Percentiles rank a stretch among this genome's conserved stretches.
Conservation (phyloP, 352 stramenopile species). For the Pseudoperonospora humuli region DNA sequence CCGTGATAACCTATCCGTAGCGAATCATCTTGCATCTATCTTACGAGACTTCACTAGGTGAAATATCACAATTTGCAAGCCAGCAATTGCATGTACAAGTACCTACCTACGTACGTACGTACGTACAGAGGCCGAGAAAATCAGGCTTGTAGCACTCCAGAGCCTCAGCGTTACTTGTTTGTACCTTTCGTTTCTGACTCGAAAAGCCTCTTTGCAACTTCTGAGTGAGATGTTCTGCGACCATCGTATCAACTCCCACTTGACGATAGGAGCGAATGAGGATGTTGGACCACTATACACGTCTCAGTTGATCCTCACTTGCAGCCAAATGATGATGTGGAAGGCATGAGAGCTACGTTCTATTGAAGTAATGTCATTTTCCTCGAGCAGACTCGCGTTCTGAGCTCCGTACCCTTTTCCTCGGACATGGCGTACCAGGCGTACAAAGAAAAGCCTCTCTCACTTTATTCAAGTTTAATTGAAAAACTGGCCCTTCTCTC, state of each 20-base stretch:
- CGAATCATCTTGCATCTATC: too few relatives aligned
- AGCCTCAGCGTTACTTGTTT: conserved; percentile 3
- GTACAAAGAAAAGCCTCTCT: background rate
- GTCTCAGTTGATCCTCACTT: background rate
- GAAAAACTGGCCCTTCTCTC: background rate
- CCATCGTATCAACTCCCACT: too few relatives aligned
- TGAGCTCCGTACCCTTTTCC: conserved; percentile 12
- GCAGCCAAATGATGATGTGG: conserved; percentile 2
- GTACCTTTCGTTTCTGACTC: conserved; percentile 4
- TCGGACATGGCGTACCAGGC: conserved; percentile 12
- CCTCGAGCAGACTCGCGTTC: conserved; percentile 5
- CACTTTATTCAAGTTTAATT: conserved; percentile 11
- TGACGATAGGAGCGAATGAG: too few relatives aligned
- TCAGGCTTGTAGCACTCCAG: conserved; percentile 1
- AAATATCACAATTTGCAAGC: too few relatives aligned
- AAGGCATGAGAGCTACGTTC: too few relatives aligned
- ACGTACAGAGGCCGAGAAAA: conserved; percentile 3
- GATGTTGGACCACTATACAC: conserved; percentile 3
- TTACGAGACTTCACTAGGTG: too few relatives aligned
- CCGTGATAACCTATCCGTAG: background rate
- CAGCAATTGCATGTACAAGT: too few relatives aligned
- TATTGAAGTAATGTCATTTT: conserved; percentile 24
- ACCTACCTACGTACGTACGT: background rate
- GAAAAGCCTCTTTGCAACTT: background rate
- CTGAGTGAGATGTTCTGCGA: too few relatives aligned